These are phyloP conservation scores for Starmerella tilneyi DNA, from an alignment of 805 yeast species.

Conservation along the genomic window DNA sequence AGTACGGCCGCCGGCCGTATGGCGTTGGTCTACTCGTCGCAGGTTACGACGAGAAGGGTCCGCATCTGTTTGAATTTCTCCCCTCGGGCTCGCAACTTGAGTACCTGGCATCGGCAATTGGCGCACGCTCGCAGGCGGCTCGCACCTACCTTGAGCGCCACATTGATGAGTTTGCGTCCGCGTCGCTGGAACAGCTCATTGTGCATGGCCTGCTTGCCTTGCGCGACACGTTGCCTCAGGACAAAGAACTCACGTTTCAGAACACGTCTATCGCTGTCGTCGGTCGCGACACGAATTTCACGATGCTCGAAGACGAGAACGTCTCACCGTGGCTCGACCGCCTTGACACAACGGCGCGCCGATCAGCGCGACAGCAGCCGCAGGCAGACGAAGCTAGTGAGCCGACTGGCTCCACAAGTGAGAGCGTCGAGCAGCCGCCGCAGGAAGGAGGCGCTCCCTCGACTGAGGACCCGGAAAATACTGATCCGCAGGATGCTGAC, in stretches of 20 bases:
- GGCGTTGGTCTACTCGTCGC: constrained; percentile 90
- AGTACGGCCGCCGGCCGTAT: constrained; percentile 93
- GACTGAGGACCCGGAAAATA: not conserved
- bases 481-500: not conserved
- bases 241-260: constrained; percentile 71
- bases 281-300: constrained; percentile 68
- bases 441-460: not conserved
- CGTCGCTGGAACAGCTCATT: constrained; percentile 61
- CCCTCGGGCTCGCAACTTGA: constrained; percentile 92
- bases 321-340: constrained; percentile 75
- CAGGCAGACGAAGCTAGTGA: too few relatives aligned
- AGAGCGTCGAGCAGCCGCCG: not conserved
- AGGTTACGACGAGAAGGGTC: constrained; percentile 88
- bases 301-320: constrained; percentile 73
- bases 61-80: constrained; percentile 88
- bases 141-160: constrained; percentile 89
- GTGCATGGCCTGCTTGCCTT: constrained; percentile 80
- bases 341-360: constrained; percentile 49
- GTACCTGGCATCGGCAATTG: constrained; percentile 88
- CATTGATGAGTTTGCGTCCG: constrained; percentile 52
- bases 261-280: constrained; percentile 90
- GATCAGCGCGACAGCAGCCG: constrained; percentile 37
- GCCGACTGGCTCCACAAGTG: too few relatives aligned
- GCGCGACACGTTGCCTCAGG: constrained; percentile 89
- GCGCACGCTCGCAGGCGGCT: constrained; percentile 98